A percentile compares a stretch with the other conserved stretches of the same genome.
Conservation (phyloP, 2,329 filamentous ascomycete genomes). For the Ceratocystis destructans region DNA sequence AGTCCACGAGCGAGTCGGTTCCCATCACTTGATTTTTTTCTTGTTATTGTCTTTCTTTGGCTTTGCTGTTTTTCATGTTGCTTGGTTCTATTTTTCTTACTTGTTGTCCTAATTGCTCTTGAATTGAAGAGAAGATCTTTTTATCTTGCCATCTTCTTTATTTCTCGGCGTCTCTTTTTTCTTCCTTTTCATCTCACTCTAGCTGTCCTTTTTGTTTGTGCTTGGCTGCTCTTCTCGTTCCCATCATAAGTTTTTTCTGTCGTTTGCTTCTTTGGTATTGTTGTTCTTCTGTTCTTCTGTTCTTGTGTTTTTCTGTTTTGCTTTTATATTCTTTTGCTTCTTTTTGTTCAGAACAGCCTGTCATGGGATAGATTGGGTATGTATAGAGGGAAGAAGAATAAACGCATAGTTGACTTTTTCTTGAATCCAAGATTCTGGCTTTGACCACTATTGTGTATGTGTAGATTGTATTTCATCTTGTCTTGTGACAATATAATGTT, state of each 20-base stretch:
- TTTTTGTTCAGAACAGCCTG: constrained; percentile 2
- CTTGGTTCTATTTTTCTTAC: constrained; percentile 13
- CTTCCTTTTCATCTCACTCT: neutral
- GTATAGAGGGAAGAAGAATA: constrained; percentile 6
- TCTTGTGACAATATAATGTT: neutral
- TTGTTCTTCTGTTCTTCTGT: neutral
- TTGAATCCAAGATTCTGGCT: neutral
- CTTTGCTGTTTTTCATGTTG: constrained; percentile 13
- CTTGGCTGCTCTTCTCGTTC: neutral
- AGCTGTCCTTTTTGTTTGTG: neutral
- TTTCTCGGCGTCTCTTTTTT: neutral
- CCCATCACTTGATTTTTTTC: constrained; percentile 8
- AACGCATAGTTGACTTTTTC: constrained; percentile 7
- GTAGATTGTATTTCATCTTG: neutral
- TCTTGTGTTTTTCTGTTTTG: neutral
- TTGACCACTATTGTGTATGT: neutral
- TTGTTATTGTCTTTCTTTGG: constrained; percentile 20
- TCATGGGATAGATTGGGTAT: constrained; percentile 3
- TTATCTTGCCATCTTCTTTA: neutral
- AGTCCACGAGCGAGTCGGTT: neutral
- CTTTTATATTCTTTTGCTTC: neutral
- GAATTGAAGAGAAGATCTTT: neutral
- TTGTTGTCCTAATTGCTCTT: neutral
- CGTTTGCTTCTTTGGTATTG: neutral
- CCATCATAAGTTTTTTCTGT: neutral